These are phyloP conservation scores for Boletales sp. DNA, from an alignment of 768 basidiomycete species.

Conservation along the genomic window DNA sequence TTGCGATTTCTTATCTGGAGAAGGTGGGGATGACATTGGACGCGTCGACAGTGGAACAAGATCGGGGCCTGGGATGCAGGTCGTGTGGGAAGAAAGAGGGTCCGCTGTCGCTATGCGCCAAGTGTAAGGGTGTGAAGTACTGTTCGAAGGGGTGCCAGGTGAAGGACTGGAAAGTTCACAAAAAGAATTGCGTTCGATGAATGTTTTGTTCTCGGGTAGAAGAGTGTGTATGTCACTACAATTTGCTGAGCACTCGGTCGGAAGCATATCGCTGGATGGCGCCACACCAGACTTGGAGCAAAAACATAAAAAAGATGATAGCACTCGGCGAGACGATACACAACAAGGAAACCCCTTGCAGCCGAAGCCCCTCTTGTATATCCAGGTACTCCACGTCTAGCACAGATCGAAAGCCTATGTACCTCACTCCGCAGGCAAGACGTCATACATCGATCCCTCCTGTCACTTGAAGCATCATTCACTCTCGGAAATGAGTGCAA, in stretches of 20 bases:
- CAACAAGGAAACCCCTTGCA: slow-evolving; percentile 9
- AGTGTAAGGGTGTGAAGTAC: slow-evolving; percentile 39
- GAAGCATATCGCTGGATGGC: too few relatives aligned
- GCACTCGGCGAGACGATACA: slow-evolving; percentile 19
- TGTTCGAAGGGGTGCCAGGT: slow-evolving; percentile 46
- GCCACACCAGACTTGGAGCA: background rate
- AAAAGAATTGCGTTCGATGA: slow-evolving; percentile 27
- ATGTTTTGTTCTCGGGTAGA: background rate
- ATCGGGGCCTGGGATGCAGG: slow-evolving; percentile 7
- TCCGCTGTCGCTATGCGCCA: slow-evolving; percentile 30
- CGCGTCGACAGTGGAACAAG: background rate
- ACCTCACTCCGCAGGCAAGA: slow-evolving; percentile 6
- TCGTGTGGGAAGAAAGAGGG: slow-evolving; percentile 19
- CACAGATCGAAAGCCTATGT: slow-evolving; percentile 18
- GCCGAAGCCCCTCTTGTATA: slow-evolving; percentile 10
- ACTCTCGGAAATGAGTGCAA: slow-evolving; percentile 79
- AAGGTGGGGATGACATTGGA: slow-evolving; percentile 20
- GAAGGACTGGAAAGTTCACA: slow-evolving; percentile 46
- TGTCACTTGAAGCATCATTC: slow-evolving; percentile 36
- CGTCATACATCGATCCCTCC: background rate
- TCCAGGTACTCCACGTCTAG: slow-evolving; percentile 8
- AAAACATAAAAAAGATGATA: slow-evolving; percentile 16
- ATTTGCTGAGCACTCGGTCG: too few relatives aligned
- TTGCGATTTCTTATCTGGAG: slow-evolving; percentile 49
- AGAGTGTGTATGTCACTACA: too few relatives aligned